Evolutionary conservation across 2,329 filamentous ascomycete species (phyloP), one percentile per base, ranked within the genome.

Genomic region (Aspergillus texensis): DNA sequence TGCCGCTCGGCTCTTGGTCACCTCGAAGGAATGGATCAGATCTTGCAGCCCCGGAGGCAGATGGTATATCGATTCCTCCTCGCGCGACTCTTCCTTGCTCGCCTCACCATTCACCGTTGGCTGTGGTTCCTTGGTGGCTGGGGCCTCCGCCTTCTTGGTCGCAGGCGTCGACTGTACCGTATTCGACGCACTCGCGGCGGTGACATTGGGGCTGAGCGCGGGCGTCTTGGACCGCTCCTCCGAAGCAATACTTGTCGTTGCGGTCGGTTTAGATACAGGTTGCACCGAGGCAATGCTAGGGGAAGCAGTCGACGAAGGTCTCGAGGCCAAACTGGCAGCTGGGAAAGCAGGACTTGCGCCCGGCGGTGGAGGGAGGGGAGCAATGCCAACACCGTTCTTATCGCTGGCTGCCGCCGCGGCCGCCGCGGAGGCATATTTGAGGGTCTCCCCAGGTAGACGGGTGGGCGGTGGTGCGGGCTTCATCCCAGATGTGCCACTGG

Each of bases 371-470:
- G 95, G 95, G 73, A 98, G 84, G 46, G 95, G 95, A 63, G 94
- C 90, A 74, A 99, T 97, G 30, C 95, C 95, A 34, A 98, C 90
- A 59, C 86, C 86, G 75, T 90, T 94, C 81, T 92, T 94, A 80
- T 97, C 93, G 77, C 88, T 93, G 53, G 94, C 93, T 1, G 95
- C 94, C 0, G 94, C 95, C 0, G 95, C 95, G 0, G 95, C 95
- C 0, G 95, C 95, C 0, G 95, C 95, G 43, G 95, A 98, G 52
- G 95, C 95, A 76, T 99, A 99, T 80, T 98, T 98, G 69, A 99
- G 84, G 1, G 91, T 92, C 77, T 98, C 94, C 55, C 93, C 93
- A 4, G 93, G 91, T 8, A 92, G 89, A 76, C 94, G 88, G 63
- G 91, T 89, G 1, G 95, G 95, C 71, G 94, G 81, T 21, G 93